Conservation (phyloP, 2,329 filamentous ascomycete genomes). For the Trichoderma cornu-damae region DNA sequence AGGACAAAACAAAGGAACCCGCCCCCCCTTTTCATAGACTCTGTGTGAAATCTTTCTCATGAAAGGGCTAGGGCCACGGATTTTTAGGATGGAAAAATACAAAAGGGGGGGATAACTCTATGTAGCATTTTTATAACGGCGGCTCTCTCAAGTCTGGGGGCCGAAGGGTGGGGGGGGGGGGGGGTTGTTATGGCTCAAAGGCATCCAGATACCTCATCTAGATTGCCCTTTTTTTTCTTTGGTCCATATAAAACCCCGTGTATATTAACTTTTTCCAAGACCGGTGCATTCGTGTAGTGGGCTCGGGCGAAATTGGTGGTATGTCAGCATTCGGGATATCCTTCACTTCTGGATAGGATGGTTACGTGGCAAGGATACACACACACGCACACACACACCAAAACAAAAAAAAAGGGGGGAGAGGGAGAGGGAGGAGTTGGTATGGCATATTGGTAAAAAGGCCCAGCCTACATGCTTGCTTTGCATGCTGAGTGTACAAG, state of each 20-base stretch:
- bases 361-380: constrained; percentile 17
- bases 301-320: constrained; percentile 2
- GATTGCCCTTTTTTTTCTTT: not conserved
- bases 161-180: no score
- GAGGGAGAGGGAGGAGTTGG: not conserved
- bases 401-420: not conserved
- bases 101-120: not conserved
- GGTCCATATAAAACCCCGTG: not conserved
- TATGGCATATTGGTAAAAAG: constrained; percentile 12
- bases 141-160: constrained; percentile 4
- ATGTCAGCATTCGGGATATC: constrained; percentile 4
- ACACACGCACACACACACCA: no score
- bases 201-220: not conserved
- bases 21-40: constrained; percentile 14
- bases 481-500: constrained; percentile 32
- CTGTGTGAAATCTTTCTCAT: constrained; percentile 9
- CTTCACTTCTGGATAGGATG: not conserved
- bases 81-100: not conserved
- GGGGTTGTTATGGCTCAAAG: not conserved
- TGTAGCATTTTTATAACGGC: constrained; percentile 10
- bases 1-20: not conserved
- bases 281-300: constrained; percentile 10
- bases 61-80: not conserved
- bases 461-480: constrained; percentile 3
- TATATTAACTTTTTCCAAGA: constrained; percentile 14